These are phyloP conservation scores for Macrophomina pseudophaseolina DNA, from an alignment of 2,329 filamentous ascomycete species.

Conservation along the genomic window DNA sequence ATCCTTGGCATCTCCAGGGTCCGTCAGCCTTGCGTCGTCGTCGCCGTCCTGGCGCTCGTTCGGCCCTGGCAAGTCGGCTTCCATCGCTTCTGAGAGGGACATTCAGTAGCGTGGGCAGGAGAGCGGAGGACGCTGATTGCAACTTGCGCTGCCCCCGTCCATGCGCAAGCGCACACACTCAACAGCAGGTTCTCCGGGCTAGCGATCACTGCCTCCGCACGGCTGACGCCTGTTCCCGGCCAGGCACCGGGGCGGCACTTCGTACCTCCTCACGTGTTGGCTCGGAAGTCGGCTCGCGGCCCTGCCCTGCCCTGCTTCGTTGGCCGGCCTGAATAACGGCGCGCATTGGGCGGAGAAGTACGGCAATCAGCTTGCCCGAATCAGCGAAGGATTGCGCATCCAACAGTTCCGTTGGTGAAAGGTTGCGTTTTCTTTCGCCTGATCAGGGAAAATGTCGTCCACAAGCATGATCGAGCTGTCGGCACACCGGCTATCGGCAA, in stretches of 20 bases:
- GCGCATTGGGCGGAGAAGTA: conserved; percentile 11
- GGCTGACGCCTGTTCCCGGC: conserved; percentile 16
- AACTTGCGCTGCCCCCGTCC: background rate
- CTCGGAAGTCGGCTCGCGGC: conserved; percentile 13
- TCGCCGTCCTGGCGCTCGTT: background rate
- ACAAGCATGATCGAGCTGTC: background rate
- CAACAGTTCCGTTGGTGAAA: background rate
- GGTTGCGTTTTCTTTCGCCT: background rate
- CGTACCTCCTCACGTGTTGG: conserved; percentile 8
- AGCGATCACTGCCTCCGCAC: conserved; percentile 15
- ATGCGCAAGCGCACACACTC: background rate
- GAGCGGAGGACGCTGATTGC: background rate
- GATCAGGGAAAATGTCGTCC: background rate
- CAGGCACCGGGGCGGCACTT: background rate
- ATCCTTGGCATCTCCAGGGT: conserved; percentile 19
- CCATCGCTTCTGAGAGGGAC: background rate
- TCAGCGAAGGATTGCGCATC: conserved; percentile 19
- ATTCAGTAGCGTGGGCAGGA: background rate
- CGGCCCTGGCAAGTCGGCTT: background rate
- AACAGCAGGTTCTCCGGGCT: conserved; percentile 4
- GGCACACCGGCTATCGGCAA: background rate
- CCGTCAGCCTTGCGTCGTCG: conserved; percentile 15
- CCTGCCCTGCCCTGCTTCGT: background rate
- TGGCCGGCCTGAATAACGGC: background rate
- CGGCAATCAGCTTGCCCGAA: conserved; percentile 23